Conservation (phyloP, 345 rosid species). For the Crucihimalaya himalaica region DNA sequence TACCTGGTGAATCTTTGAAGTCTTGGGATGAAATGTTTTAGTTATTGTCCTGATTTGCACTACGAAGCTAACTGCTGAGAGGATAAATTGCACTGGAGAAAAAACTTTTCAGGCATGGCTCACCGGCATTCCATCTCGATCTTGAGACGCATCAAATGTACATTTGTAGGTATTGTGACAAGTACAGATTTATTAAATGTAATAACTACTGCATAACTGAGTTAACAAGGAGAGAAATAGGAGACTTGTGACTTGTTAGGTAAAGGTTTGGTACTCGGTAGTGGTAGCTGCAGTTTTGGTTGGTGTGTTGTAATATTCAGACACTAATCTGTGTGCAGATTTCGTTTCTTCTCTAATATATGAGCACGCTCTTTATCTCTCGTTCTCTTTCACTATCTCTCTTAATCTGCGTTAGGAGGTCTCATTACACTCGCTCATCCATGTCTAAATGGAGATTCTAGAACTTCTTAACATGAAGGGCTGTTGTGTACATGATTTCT, state of each 20-base stretch:
- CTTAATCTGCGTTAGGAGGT: neutral
- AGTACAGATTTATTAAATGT: slow-evolving; percentile 48
- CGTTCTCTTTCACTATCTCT: neutral
- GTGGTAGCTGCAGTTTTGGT: slow-evolving; percentile 43
- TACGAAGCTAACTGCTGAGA: slow-evolving; percentile 14
- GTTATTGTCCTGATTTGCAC: slow-evolving; percentile 22
- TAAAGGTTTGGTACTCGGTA: slow-evolving; percentile 31
- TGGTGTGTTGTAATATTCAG: slow-evolving; percentile 36
- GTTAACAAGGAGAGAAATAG: slow-evolving; percentile 24
- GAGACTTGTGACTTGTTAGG: slow-evolving; percentile 30
- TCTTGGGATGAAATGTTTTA: slow-evolving; percentile 13
- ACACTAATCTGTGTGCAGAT: slow-evolving; percentile 36
- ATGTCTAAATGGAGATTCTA: neutral
- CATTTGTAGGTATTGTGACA: slow-evolving; percentile 62
- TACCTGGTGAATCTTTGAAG: slow-evolving; percentile 18
- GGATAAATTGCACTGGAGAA: slow-evolving; percentile 17
- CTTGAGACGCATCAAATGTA: slow-evolving; percentile 45
- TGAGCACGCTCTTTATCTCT: neutral
- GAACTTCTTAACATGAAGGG: neutral
- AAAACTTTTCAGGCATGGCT: slow-evolving; percentile 19
- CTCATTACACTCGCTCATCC: neutral
- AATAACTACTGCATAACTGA: slow-evolving; percentile 31
- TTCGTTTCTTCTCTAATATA: slow-evolving; percentile 28
- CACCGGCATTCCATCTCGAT: slow-evolving; percentile 7
- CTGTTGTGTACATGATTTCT: neutral